These are phyloP conservation scores for Cystofilobasidium bisporidii DNA, from an alignment of 768 basidiomycete species.

Conservation along the genomic window DNA sequence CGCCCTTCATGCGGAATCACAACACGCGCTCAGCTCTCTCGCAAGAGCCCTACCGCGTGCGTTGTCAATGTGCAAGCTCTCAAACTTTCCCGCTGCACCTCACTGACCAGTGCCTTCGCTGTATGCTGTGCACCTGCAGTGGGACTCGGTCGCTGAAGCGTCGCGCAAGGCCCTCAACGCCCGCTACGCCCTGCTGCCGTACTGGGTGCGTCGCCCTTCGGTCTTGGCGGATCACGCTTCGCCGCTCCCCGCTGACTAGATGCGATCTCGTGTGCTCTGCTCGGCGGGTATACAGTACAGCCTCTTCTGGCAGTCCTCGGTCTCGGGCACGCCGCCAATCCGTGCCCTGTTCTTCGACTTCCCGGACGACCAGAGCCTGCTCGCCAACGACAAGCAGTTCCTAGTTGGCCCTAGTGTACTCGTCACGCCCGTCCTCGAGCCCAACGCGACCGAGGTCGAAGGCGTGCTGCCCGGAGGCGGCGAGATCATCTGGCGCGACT, in stretches of 20 bases:
- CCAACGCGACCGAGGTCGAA: constrained; percentile 58
- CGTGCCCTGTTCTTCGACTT: constrained; percentile 71
- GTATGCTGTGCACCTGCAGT: constrained; percentile 43
- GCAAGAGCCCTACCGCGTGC: constrained; percentile 22
- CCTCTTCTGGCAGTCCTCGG: constrained; percentile 60
- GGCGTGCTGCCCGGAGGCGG: constrained; percentile 59
- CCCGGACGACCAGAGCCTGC: constrained; percentile 56
- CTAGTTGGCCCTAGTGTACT: constrained; percentile 60
- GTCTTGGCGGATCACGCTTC: too few relatives aligned
- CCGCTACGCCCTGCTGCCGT: constrained; percentile 63
- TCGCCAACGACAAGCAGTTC: constrained; percentile 48
- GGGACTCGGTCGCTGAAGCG: constrained; percentile 69
- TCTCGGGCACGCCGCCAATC: constrained; percentile 57
- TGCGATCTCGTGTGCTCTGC: too few relatives aligned
- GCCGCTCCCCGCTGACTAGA: too few relatives aligned
- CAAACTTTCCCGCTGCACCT: not conserved
- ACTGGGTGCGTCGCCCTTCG: constrained; percentile 56
- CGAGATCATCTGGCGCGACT: constrained; percentile 53
- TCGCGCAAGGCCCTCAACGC: constrained; percentile 61
- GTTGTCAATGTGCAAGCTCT: not conserved
- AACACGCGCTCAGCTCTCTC: constrained; percentile 29
- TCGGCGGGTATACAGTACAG: constrained; percentile 53
- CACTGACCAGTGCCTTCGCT: too few relatives aligned
- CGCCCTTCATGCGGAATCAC: constrained; percentile 75
- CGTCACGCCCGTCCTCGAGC: constrained; percentile 63